Base-by-base conservation (phyloP, 148 eudicot species). In the Vaccinium corymbosum region DNA sequence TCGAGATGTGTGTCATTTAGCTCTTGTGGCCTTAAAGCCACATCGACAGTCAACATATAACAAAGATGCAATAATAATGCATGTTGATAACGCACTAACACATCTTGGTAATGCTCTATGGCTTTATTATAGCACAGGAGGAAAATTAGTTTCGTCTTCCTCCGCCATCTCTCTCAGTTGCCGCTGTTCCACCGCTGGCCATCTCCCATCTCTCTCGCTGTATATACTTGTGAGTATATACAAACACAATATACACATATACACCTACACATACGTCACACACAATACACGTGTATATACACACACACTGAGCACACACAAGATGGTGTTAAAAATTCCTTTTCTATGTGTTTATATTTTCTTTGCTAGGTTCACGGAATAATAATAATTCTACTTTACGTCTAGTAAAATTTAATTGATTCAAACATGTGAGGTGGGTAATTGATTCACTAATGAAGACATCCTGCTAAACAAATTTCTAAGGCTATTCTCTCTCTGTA, bases 401-500 rank as follows among this genome's bases (percentile, higher is more conserved):
- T 61, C 66, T 2, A 7, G 25, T 20, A 19, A 19, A 61, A 20
- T 61, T 22, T 61, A 19, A 20, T 61, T 20, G 25, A 61, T 61
- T 61, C 66, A 61, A 20, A 61, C 66, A 61, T 61, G 66, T 61
- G 66, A 61, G 7, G 22, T 20, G 19, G 64, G 64, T 57, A 57
- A 57, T 17, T 19, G 64, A 57, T 57, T 90, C 89, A 84, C 56
- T 87, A 80, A 87, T 2, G 94, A 93, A 50, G 98, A 93, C 85
- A 86, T 74, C 73, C 38, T 86, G 48, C 83, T 89, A 68, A 97
- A 86, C 87, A 94, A 87, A 61, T 76, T 91, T 82, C 94, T 91
- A 66, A 97, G 84, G 79, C 98, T 97, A 83, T 91, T 91, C 76
- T 86, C 94, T 92, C 92, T 92, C 98, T 83, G 85, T 91, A 46